Base-by-base conservation (phyloP, 371 early-diverging fungal genomes). In the Capillidium heterosporum region DNA sequence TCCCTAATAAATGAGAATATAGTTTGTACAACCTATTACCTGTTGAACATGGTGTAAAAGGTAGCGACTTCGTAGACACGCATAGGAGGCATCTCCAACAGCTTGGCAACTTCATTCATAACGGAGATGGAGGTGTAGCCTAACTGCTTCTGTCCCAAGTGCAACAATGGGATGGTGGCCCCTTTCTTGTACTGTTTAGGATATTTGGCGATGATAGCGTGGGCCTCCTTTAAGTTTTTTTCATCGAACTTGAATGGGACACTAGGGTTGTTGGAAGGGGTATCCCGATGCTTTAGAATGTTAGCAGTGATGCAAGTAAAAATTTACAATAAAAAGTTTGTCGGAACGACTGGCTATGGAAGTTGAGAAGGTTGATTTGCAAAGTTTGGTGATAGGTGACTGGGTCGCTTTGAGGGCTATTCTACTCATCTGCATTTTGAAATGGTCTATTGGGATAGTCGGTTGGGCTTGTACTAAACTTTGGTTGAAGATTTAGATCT, bases 51-150 rank as follows among this genome's bases (percentile, higher is more conserved):
- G 61, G 97, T 96, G 68, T 96, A 96, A 72, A 96, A 96, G 32
- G 95, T 94, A 28, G 98, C 98, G n/a, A 97, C 98, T 70, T 97
- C 96, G 69, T 95, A 95, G 46, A 97, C 96, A 60, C 98, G 85
- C 94, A 97, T 95, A 29, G 96, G 96, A 40, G 95, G 92, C 5
- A 95, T 84, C 63, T 95, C 93, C 35, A 93, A 72, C 57, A 92
- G 63, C 68, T 86, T 79, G 49, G 98, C 95, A 56, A 97, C 89
- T 61, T 90, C 78, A 70, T 97, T 93, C 98, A 97, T 97, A 41
- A 90, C 94, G 31, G 88, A 82, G 59, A 97, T 75, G 60, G 82
- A 81, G 10, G 91, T 91, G 74, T 79, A 97, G 46, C 91, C 90
- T 62, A 82, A 70, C 75, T 97, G 96, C 64, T 92, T 78, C 70